Evolutionary conservation across 805 yeast species (phyloP).

Genomic region (Cyberlindnera japonica): DNA sequence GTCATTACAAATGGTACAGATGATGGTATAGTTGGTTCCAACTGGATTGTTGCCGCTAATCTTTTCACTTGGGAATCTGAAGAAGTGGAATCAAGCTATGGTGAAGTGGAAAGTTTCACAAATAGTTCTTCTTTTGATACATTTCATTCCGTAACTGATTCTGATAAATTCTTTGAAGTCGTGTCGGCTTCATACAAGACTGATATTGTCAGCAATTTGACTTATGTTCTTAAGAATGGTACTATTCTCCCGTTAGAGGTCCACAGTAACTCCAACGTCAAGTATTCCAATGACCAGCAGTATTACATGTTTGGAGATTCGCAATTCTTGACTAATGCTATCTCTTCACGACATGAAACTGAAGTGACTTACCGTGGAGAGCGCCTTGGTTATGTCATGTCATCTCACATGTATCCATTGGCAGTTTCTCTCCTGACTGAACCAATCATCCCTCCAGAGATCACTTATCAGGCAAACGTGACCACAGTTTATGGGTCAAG

Average conservation of each 20-base stretch:
- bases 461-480: constrained; percentile 19
- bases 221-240: constrained; percentile 20
- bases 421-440: constrained; percentile 12
- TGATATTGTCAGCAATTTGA: constrained; percentile 16
- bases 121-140: constrained; percentile 21
- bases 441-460: constrained; percentile 14
- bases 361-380: constrained; percentile 17
- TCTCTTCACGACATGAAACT: constrained; percentile 14
- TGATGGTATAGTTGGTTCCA: constrained; percentile 29
- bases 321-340: constrained; percentile 29
- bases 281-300: constrained; percentile 36
- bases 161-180: constrained; percentile 22
- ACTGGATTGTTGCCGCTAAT: constrained; percentile 61
- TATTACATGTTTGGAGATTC: constrained; percentile 38
- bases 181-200: constrained; percentile 19
- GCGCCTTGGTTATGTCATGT: constrained; percentile 9
- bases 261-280: constrained; percentile 23
- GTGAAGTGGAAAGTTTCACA: constrained; percentile 32
- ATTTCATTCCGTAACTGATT: constrained; percentile 12
- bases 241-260: constrained; percentile 23
- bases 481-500: constrained; percentile 22
- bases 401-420: constrained; percentile 21
- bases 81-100: constrained; percentile 36
- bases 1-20: constrained; percentile 52
- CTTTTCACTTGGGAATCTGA: constrained; percentile 51